Conservation (phyloP, 2,329 filamentous ascomycete genomes). For the Clonostachys sp. region DNA sequence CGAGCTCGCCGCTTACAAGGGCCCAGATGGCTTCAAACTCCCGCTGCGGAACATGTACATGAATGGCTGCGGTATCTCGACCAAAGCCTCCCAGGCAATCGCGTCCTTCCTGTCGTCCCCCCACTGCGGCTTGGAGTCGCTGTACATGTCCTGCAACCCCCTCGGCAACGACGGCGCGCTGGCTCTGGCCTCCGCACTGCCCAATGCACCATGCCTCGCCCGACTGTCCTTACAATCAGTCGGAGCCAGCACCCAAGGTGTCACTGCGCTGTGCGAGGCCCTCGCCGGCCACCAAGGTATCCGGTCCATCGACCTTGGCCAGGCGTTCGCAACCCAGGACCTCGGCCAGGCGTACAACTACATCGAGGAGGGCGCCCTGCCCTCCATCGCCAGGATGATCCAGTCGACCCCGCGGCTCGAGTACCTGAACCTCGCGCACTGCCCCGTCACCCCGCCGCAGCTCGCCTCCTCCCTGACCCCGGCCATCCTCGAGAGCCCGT, state of each 20-base stretch:
- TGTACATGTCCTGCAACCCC: constrained; percentile 31
- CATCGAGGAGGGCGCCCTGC: constrained; percentile 29
- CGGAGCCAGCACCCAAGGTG: constrained; percentile 33
- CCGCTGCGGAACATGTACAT: constrained; percentile 28
- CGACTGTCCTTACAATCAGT: constrained; percentile 35
- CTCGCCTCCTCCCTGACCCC: constrained; percentile 14
- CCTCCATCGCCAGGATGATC: constrained; percentile 25
- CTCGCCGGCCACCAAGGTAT: constrained; percentile 25
- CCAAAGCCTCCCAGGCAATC: constrained; percentile 18
- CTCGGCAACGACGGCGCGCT: constrained; percentile 23
- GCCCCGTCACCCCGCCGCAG: constrained; percentile 18
- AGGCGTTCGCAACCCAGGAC: constrained; percentile 40
- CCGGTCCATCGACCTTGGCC: constrained; percentile 34
- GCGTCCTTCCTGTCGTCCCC: constrained; percentile 23
- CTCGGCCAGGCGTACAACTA: constrained; percentile 40
- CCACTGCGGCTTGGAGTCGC: constrained; percentile 22
- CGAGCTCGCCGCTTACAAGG: constrained; percentile 21
- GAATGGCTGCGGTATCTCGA: constrained; percentile 26
- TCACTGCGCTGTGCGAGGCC: constrained; percentile 27
- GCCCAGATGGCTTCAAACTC: constrained; percentile 16
- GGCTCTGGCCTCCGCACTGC: constrained; percentile 21
- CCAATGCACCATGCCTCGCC: constrained; percentile 21
- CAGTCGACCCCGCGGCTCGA: constrained; percentile 20
- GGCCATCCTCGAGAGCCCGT: constrained; percentile 18
- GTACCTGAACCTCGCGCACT: constrained; percentile 36